These are phyloP conservation scores for Usnea hakonensis DNA, from an alignment of 495 filamentous ascomycete species.

Conservation along the genomic window DNA sequence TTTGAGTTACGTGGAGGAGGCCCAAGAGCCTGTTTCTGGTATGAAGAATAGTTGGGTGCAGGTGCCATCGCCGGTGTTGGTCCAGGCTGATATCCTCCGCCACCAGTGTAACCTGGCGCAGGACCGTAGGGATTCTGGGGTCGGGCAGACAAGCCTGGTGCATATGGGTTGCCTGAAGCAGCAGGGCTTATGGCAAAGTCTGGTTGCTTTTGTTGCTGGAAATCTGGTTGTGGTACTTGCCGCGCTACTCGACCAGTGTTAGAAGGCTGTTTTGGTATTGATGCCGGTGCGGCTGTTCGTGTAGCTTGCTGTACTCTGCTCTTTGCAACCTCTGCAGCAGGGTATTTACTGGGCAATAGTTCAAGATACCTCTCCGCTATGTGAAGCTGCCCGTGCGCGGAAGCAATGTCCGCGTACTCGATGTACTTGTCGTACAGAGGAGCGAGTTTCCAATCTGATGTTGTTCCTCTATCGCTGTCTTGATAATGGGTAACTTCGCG, in stretches of 20 bases:
- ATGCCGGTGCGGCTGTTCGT: conserved; percentile 50
- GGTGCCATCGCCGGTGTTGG: conserved; percentile 31
- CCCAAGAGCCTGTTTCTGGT: conserved; percentile 37
- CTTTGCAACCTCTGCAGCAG: conserved; percentile 79
- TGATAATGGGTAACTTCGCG: conserved; percentile 86
- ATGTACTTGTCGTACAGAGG: conserved; percentile 89
- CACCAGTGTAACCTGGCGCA: conserved; percentile 31
- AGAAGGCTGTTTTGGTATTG: conserved; percentile 29
- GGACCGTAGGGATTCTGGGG: conserved; percentile 55
- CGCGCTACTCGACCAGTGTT: conserved; percentile 23
- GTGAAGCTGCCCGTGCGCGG: conserved; percentile 77
- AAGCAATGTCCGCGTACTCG: conserved; percentile 93
- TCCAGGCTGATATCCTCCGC: conserved; percentile 43
- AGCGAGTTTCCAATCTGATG: conserved; percentile 80
- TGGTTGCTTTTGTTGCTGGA: conserved; percentile 29
- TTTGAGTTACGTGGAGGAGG: conserved; percentile 52
- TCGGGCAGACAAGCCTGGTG: conserved; percentile 34
- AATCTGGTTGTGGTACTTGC: conserved; percentile 18
- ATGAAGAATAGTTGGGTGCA: conserved; percentile 34
- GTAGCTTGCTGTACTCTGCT: conserved; percentile 82
- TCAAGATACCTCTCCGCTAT: conserved; percentile 87
- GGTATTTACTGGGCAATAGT: conserved; percentile 76
- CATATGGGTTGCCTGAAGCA: conserved; percentile 29
- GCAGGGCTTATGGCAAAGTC: conserved; percentile 34
- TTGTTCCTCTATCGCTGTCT: conserved; percentile 61